These are phyloP conservation scores for Coriolopsis trogii DNA, from an alignment of 1,284 basidiomycete species.

Conservation along the genomic window DNA sequence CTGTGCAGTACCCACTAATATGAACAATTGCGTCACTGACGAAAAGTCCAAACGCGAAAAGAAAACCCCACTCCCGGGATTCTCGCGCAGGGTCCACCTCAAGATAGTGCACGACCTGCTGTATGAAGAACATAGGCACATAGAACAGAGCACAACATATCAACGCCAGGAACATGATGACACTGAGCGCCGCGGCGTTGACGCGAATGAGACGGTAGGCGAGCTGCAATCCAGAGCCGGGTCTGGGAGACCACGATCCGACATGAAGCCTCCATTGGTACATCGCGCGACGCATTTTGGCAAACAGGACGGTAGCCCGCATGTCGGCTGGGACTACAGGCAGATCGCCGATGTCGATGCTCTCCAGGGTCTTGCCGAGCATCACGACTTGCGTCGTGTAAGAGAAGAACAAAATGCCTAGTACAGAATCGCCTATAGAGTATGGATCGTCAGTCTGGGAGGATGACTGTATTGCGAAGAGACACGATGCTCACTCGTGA, in stretches of 20 bases:
- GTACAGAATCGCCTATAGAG: slow-evolving; percentile 42
- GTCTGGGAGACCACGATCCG: slow-evolving; percentile 43
- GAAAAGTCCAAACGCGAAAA: slow-evolving; percentile 73
- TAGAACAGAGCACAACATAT: slow-evolving; percentile 75
- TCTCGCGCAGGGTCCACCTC: slow-evolving; percentile 60
- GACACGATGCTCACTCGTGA: slow-evolving; percentile 42
- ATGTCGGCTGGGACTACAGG: slow-evolving; percentile 76
- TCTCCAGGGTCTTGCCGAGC: slow-evolving; percentile 73
- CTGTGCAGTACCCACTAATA: slow-evolving; percentile 45
- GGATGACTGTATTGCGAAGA: background rate
- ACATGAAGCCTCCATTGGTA: slow-evolving; percentile 44
- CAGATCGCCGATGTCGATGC: slow-evolving; percentile 83
- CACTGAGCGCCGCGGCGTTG: slow-evolving; percentile 46
- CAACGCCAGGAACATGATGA: slow-evolving; percentile 59
- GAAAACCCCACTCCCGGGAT: slow-evolving; percentile 70
- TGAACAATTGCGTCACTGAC: slow-evolving; percentile 61
- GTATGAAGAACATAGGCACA: slow-evolving; percentile 75
- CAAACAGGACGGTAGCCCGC: slow-evolving; percentile 58
- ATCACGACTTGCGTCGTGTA: slow-evolving; percentile 85
- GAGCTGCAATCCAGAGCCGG: slow-evolving; percentile 66
- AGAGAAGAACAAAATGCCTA: slow-evolving; percentile 71
- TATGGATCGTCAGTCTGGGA: background rate
- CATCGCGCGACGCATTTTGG: slow-evolving; percentile 41
- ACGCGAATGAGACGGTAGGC: slow-evolving; percentile 58
- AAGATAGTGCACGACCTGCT: slow-evolving; percentile 71